Conservation (phyloP, 176 grass and related monocot species). For the Chrysopogon serrulatus region DNA sequence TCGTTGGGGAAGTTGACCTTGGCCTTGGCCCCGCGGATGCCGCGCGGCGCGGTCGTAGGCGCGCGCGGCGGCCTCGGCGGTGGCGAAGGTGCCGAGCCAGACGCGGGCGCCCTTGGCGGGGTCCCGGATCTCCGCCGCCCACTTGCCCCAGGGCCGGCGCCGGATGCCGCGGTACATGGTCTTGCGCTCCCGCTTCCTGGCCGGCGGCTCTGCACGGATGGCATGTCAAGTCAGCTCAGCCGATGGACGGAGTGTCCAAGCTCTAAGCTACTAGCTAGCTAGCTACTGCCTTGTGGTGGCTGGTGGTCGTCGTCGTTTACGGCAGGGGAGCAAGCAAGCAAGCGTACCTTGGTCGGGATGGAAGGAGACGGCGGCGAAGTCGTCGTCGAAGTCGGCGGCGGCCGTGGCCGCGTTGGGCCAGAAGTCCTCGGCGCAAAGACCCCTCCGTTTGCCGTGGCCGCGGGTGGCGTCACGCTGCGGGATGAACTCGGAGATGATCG, state of each 20-base stretch:
- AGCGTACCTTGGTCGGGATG: not conserved
- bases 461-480: slow-evolving; percentile 5
- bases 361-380: not conserved
- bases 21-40: slow-evolving; percentile 76
- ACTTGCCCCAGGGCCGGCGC: slow-evolving; percentile 92
- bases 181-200: slow-evolving; percentile 43
- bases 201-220: slow-evolving; percentile 9
- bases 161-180: slow-evolving; percentile 75
- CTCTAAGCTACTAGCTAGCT: too few relatives aligned
- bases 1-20: slow-evolving; percentile 98
- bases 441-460: slow-evolving; percentile 8
- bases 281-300: too few relatives aligned
- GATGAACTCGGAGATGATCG: slow-evolving; percentile 41
- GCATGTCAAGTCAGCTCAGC: too few relatives aligned
- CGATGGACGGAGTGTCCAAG: too few relatives aligned
- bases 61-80: slow-evolving; percentile 65
- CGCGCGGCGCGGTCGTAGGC: slow-evolving; percentile 81
- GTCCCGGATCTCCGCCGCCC: slow-evolving; percentile 94
- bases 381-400: not conserved
- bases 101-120: slow-evolving; percentile 74
- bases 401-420: slow-evolving; percentile 9
- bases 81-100: slow-evolving; percentile 92
- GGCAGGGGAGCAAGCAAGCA: too few relatives aligned
- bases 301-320: too few relatives aligned
- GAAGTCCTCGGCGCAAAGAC: slow-evolving; percentile 29